Evolutionary conservation across 2,329 filamentous ascomycete genomes (phyloP).

Genomic region (Capronia epimyces): DNA sequence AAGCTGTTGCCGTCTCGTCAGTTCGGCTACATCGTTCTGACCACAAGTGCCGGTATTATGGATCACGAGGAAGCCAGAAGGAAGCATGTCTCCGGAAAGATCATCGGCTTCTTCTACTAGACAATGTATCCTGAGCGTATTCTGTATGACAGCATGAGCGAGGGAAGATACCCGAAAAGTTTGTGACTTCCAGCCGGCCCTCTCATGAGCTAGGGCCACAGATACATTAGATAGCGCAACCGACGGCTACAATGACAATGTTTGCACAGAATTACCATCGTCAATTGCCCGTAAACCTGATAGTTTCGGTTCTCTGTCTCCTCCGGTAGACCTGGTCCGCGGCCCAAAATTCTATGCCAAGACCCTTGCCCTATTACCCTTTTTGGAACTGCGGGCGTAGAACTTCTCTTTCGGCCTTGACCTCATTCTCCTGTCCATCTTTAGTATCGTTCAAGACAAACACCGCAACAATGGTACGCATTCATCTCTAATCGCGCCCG

Average conservation of each 20-base stretch:
- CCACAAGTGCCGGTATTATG: slow-evolving; percentile 99
- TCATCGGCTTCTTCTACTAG: slow-evolving; percentile 99
- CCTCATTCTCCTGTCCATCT: slow-evolving; percentile 13
- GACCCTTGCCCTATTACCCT: slow-evolving; percentile 15
- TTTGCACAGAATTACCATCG: background rate
- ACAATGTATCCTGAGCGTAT: slow-evolving; percentile 18
- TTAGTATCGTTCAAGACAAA: slow-evolving; percentile 11
- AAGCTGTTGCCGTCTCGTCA: slow-evolving; percentile 99
- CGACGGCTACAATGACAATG: background rate
- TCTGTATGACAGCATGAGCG: slow-evolving; percentile 20
- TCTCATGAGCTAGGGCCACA: background rate
- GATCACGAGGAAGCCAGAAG: slow-evolving; percentile 99
- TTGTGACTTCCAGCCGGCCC: slow-evolving; percentile 3
- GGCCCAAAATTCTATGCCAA: slow-evolving; percentile 5
- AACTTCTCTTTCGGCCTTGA: slow-evolving; percentile 5
- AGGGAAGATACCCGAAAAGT: slow-evolving; percentile 24
- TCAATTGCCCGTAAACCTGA: background rate
- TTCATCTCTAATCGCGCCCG: background rate
- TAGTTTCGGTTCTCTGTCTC: background rate
- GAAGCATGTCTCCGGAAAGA: slow-evolving; percentile 99
- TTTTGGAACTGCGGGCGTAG: slow-evolving; percentile 4
- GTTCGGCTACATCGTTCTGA: slow-evolving; percentile 98
- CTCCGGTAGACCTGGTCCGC: background rate
- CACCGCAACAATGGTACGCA: slow-evolving; percentile 23
- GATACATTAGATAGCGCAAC: background rate